Conservation (phyloP, 192 early-diverging fungal genomes). For the Phycomyces blakesleeanus region DNA sequence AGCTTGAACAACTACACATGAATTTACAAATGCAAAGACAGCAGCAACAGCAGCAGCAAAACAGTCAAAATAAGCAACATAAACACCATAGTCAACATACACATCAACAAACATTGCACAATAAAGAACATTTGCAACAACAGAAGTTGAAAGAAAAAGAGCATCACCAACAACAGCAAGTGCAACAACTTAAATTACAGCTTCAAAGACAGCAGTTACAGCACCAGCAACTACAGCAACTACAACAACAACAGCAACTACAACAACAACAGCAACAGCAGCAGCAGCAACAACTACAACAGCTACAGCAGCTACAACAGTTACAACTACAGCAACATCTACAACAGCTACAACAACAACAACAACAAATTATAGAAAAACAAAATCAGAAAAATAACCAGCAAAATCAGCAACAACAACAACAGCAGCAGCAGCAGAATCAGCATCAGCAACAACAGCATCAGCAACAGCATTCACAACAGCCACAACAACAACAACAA, state of each 20-base stretch:
- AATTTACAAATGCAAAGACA: too few species aligned
- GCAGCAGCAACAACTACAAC: too few species aligned
- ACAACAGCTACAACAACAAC: background rate
- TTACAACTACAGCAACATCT: background rate
- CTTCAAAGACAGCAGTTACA: background rate
- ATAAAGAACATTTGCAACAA: background rate
- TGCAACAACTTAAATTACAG: background rate
- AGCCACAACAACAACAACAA: background rate
- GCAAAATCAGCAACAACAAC: conserved; percentile 5
- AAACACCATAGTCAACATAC: too few species aligned
- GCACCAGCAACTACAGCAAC: background rate
- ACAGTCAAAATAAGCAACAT: background rate
- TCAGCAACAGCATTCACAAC: background rate
- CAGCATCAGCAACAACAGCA: background rate
- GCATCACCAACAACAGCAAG: background rate
- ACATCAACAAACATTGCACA: too few species aligned
- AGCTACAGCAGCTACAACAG: background rate
- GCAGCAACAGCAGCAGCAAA: background rate
- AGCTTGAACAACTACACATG: too few species aligned
- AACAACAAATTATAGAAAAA: too few species aligned
- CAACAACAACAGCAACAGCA: background rate
- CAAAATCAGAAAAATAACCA: too few species aligned
- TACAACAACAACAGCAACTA: background rate
- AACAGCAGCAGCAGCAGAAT: conserved; percentile 3
- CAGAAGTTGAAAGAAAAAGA: conserved; percentile 1